Conservation (phyloP, 805 yeast genomes). For the Metschnikowia vanudenii region DNA sequence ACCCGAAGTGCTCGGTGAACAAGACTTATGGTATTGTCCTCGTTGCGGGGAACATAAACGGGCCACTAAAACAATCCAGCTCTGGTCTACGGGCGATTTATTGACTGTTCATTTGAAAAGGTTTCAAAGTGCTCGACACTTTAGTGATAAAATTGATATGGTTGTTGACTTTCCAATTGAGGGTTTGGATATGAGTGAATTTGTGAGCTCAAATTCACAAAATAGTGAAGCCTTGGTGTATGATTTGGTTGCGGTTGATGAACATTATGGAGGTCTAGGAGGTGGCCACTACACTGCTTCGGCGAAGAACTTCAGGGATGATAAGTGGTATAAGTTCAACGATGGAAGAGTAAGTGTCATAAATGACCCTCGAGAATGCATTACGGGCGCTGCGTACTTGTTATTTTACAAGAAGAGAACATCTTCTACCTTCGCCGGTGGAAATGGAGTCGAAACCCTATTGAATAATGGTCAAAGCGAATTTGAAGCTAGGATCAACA, state of each 20-base stretch:
- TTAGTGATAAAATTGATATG: conserved; percentile 86
- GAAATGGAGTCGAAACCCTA: conserved; percentile 20
- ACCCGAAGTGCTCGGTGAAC: conserved; percentile 81
- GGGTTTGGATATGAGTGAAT: conserved; percentile 69
- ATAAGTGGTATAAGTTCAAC: conserved; percentile 85
- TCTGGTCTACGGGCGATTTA: conserved; percentile 94
- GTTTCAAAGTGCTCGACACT: conserved; percentile 78
- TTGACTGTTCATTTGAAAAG: conserved; percentile 87
- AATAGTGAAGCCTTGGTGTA: conserved; percentile 46
- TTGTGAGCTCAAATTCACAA: conserved; percentile 38
- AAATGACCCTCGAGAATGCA: conserved; percentile 56
- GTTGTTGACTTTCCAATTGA: conserved; percentile 85
- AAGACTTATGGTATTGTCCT: conserved; percentile 94
- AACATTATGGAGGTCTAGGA: conserved; percentile 93
- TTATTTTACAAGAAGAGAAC: conserved; percentile 72
- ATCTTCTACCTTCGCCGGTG: conserved; percentile 20
- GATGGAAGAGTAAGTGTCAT: conserved; percentile 70
- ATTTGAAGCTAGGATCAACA: conserved; percentile 39
- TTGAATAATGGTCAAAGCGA: conserved; percentile 46
- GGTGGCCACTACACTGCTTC: conserved; percentile 97
- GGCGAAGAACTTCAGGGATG: conserved; percentile 73
- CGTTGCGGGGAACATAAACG: conserved; percentile 83
- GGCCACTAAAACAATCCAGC: conserved; percentile 85
- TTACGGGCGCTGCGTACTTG: conserved; percentile 81
- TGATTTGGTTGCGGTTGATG: conserved; percentile 90